A percentile compares a stretch with the other conserved stretches of the same genome.
Evolutionary conservation across 1,139 yeast species (phyloP).

Genomic region (Yamadazyma mexicana): DNA sequence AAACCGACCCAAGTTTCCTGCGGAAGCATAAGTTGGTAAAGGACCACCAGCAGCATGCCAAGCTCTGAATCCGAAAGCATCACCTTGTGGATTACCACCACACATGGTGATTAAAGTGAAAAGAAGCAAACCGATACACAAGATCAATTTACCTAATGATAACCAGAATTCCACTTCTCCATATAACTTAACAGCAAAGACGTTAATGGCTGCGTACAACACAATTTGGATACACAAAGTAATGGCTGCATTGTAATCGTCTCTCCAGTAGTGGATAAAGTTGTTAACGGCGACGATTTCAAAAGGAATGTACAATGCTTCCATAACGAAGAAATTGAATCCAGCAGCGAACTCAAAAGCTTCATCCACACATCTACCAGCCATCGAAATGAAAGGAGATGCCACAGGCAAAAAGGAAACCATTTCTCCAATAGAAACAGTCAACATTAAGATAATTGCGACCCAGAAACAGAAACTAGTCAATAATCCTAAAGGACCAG

Average conservation of each 20-base stretch:
- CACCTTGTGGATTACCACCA: slow-evolving; percentile 75
- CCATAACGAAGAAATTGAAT: slow-evolving; percentile 77
- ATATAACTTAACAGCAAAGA: slow-evolving; percentile 69
- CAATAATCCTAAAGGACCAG: slow-evolving; percentile 51
- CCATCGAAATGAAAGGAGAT: slow-evolving; percentile 59
- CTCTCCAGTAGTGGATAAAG: slow-evolving; percentile 77
- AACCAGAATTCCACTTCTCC: slow-evolving; percentile 86
- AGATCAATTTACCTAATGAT: slow-evolving; percentile 67
- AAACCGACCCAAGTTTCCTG: slow-evolving; percentile 65
- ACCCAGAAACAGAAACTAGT: slow-evolving; percentile 47
- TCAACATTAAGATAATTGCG: slow-evolving; percentile 55
- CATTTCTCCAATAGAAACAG: slow-evolving; percentile 80
- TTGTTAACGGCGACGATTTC: slow-evolving; percentile 81
- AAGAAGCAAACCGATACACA: slow-evolving; percentile 69
- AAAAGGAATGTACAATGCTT: slow-evolving; percentile 75
- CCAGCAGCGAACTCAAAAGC: slow-evolving; percentile 78
- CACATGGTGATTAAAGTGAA: slow-evolving; percentile 80
- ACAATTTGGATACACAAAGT: slow-evolving; percentile 63
- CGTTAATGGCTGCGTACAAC: slow-evolving; percentile 61
- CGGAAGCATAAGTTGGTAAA: slow-evolving; percentile 53
- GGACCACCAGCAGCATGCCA: slow-evolving; percentile 53
- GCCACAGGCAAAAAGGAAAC: slow-evolving; percentile 74
- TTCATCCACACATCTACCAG: slow-evolving; percentile 59
- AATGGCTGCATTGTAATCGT: slow-evolving; percentile 68
- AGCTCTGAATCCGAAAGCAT: slow-evolving; percentile 66